Percentiles rank a stretch among this genome's conserved stretches.
These are phyloP conservation scores for Boletus pseudopeckii DNA, from an alignment of 768 basidiomycete species.

Conservation along the genomic window DNA sequence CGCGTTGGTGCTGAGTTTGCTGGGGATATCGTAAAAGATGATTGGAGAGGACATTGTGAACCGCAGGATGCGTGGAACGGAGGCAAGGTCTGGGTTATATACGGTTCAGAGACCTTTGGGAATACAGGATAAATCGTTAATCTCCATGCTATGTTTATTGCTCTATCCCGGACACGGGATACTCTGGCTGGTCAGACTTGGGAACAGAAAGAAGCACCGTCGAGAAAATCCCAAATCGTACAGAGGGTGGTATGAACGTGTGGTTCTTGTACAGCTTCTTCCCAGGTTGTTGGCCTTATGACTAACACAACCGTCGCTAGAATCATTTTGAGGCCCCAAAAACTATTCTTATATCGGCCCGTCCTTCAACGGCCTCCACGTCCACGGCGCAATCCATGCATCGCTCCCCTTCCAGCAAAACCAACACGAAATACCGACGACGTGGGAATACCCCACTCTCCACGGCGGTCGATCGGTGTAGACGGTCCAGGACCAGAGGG, in stretches of 20 bases:
- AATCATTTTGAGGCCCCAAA: neutral
- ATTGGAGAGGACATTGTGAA: conserved; percentile 26
- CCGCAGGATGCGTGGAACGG: neutral
- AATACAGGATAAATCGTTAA: neutral
- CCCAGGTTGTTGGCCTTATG: conserved; percentile 13
- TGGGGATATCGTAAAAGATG: conserved; percentile 47
- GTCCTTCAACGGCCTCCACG: conserved; percentile 13
- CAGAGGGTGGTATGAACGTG: neutral
- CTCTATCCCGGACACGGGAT: neutral
- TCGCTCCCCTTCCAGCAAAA: conserved; percentile 52
- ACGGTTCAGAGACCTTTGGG: neutral
- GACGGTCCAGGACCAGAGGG: conserved; percentile 22
- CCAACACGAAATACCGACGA: conserved; percentile 49
- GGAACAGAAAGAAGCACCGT: neutral
- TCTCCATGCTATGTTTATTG: conserved; percentile 4
- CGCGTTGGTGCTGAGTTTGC: conserved; percentile 24
- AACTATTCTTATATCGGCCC: conserved; percentile 9
- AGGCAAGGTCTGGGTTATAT: conserved; percentile 4
- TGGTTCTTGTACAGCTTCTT: conserved; percentile 4
- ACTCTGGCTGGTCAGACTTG: neutral
- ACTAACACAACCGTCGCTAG: conserved; percentile 11
- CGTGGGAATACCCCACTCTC: conserved; percentile 16
- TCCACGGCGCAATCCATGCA: conserved; percentile 23
- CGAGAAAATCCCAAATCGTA: neutral
- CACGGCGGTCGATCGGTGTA: conserved; percentile 8